phyloP scores from a whole-genome alignment of 1,284 basidiomycete species.

The Serendipita sp. region DNA sequence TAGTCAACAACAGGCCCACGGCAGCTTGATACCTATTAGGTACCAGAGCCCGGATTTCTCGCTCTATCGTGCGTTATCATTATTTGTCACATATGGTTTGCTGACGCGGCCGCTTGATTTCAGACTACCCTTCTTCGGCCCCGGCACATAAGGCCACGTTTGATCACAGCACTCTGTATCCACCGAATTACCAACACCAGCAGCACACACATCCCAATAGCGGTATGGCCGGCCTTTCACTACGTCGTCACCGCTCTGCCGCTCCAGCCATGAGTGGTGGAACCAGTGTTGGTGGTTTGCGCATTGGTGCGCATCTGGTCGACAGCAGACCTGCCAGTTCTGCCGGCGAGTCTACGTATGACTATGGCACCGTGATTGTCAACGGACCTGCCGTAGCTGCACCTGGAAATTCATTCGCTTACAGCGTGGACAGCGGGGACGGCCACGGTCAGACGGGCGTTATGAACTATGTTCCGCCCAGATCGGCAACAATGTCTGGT shows the following conservation, averaged over 20 bases:
- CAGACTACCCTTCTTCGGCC: conserved; percentile 36
- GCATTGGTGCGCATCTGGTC: background rate
- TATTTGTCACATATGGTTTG: conserved; percentile 22
- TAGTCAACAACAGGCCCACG: background rate
- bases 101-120: conserved; percentile 23
- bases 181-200: conserved; percentile 24
- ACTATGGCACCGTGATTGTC: conserved; percentile 1
- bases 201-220: conserved; percentile 12
- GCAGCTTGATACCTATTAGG: background rate
- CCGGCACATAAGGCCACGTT: conserved; percentile 53
- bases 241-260: background rate
- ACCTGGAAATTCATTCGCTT: background rate
- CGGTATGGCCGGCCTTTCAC: background rate
- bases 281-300: background rate
- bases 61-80: conserved; percentile 7
- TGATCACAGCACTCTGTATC: conserved; percentile 40
- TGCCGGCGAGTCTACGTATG: background rate
- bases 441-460: background rate
- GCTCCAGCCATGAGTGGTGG: background rate
- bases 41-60: conserved; percentile 12
- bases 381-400: background rate
- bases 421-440: background rate
- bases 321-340: background rate
- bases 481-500: background rate
- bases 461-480: background rate